These are phyloP conservation scores for Lentinula detonsa DNA, from an alignment of 768 basidiomycete species.

Conservation along the genomic window DNA sequence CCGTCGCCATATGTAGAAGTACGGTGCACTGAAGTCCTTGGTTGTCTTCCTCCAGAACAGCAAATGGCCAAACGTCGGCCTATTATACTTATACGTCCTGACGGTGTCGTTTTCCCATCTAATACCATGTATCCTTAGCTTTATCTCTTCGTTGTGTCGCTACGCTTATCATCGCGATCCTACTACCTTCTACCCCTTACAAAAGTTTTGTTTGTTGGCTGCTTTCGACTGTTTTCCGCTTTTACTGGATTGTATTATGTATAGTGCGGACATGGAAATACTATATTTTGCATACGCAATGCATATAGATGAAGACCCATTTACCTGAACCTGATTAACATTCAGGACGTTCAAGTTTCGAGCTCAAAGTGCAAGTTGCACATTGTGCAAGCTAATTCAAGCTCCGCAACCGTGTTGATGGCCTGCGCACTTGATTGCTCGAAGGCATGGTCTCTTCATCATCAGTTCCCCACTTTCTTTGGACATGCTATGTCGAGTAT, in stretches of 20 bases:
- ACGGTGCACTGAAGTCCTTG: constrained; percentile 80
- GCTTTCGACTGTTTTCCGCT: constrained; percentile 8
- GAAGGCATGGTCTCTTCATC: neutral
- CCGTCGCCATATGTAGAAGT: constrained; percentile 86
- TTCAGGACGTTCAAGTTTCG: neutral
- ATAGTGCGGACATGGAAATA: constrained; percentile 3
- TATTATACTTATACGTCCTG: constrained; percentile 74
- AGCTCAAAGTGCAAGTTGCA: neutral
- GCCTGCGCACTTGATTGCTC: neutral
- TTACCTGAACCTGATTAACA: neutral
- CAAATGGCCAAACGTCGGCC: constrained; percentile 66
- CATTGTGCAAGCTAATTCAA: neutral
- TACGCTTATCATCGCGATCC: constrained; percentile 5
- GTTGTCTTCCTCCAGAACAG: constrained; percentile 72
- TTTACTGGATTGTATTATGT: constrained; percentile 12
- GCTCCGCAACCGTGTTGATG: neutral
- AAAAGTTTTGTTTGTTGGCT: constrained; percentile 11
- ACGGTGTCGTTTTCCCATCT: constrained; percentile 87
- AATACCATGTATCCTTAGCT: constrained; percentile 72
- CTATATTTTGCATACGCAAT: neutral
- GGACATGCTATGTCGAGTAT: constrained; percentile 55
- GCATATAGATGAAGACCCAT: neutral
- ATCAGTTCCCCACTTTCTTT: constrained; percentile 38
- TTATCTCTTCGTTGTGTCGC: constrained; percentile 11
- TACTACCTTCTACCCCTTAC: constrained; percentile 11